Base-by-base conservation (phyloP, 1,139 yeast species). In the Saccharomycopsis crataegensis region DNA sequence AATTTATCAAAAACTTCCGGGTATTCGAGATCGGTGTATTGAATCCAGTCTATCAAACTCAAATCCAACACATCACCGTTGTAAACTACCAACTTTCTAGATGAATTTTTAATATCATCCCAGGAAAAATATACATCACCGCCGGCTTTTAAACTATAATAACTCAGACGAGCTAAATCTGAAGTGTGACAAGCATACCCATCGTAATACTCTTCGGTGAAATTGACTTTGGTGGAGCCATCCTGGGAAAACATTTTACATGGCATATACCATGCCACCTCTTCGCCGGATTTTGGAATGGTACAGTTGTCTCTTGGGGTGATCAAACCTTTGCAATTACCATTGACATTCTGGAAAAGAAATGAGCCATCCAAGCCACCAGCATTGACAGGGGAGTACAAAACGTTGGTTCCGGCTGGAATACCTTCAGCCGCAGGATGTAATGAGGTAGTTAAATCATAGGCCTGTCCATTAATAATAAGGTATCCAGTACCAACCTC, bases 151-250 rank as follows among this genome's bases (percentile, higher is more conserved):
- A 88, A 71, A 43, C 65, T 62, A 67, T 87, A 93, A 63, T 80
- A 88, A 1, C 83, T 77, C 2, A 76, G 67, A 65, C 98, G 79
- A 0, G 96, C 93, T 1, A 65, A 61, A 3, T 75, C 62, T 14
- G 88, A 77, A 0, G 97, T 87, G 69, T 93, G 98, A 69, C 99
- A 93, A 8, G 90, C 94, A 82, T 89, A 90, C 16, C 97, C 97
- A 46, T 75, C 70, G 66, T 89, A 89, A 63, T 80, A 81, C 37
- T 75, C 77, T 32, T 73, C 66, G 2, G 90, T 76, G 60, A 76
- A 77, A 64, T 87, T 83, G 34, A 87, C 86, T 38, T 70, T 57
- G 1, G 86, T 67, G 1, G 91, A 75, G 5, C 96, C 96, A 67
- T 87, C 86, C 62, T 79, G 84, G 49, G 74, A 70, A 57, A 83